phyloP scores from a whole-genome alignment of 2,329 filamentous ascomycete species.

The Exophiala spinifera region DNA sequence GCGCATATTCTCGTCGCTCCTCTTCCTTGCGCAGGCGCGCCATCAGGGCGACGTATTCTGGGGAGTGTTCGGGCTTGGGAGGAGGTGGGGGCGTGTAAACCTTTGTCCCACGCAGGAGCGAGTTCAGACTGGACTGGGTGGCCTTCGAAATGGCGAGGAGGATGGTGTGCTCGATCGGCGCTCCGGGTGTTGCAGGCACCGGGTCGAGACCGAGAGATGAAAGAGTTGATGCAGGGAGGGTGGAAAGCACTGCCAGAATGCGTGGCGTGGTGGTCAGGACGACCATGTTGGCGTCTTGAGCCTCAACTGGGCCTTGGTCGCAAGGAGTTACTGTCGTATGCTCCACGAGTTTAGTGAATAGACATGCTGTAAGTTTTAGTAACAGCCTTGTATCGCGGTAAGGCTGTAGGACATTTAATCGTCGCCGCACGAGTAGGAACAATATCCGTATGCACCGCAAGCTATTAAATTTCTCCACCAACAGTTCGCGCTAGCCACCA shows the following conservation, averaged over 20 bases:
- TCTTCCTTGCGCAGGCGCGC: slow-evolving; percentile 75
- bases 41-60: slow-evolving; percentile 87
- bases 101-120: slow-evolving; percentile 66
- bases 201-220: slow-evolving; percentile 20
- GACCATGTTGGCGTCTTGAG: slow-evolving; percentile 38
- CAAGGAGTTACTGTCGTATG: too few species aligned
- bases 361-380: too few species aligned
- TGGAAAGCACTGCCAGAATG: slow-evolving; percentile 40
- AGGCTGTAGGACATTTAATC: background rate
- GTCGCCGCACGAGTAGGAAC: too few species aligned
- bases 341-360: too few species aligned
- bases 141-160: slow-evolving; percentile 36
- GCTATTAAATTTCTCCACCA: background rate
- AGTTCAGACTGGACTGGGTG: slow-evolving; percentile 57
- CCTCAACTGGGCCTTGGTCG: background rate
- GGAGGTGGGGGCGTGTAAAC: slow-evolving; percentile 78
- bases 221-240: slow-evolving; percentile 36
- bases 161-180: slow-evolving; percentile 43
- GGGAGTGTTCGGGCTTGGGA: slow-evolving; percentile 72
- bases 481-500: too few species aligned
- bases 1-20: slow-evolving; percentile 76
- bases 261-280: slow-evolving; percentile 39
- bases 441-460: too few species aligned
- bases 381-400: too few species aligned
- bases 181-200: slow-evolving; percentile 28